Conservation (phyloP, 495 filamentous ascomycete species). For the Daldinia bambusicola region DNA sequence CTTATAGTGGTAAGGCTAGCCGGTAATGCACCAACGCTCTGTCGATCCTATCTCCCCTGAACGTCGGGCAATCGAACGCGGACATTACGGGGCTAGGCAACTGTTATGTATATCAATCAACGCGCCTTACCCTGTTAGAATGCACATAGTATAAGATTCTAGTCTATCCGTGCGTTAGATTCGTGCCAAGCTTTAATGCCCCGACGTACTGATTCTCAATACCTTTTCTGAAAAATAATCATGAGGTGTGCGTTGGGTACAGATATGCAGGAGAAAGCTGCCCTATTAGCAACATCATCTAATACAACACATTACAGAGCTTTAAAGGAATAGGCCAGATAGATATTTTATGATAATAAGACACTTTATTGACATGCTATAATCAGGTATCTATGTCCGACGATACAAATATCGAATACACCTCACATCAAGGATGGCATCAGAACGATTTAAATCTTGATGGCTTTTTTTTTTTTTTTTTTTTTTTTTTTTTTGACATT, state of each 20-base stretch:
- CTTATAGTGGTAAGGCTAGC: background rate
- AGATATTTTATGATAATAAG: too few species aligned
- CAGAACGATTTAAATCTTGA: background rate
- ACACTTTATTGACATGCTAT: background rate
- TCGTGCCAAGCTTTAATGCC: background rate
- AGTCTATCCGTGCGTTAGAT: background rate
- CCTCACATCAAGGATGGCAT: background rate
- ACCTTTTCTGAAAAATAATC: background rate
- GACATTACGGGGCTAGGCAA: constrained; percentile 1
- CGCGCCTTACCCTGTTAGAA: background rate
- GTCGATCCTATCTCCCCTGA: constrained; percentile 8
- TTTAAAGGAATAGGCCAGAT: background rate
- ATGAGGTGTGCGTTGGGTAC: background rate
- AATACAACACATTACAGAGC: background rate
- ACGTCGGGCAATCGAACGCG: background rate
- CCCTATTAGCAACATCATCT: background rate
- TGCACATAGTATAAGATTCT: background rate
- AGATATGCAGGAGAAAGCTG: background rate
- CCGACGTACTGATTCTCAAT: background rate
- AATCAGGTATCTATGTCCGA: background rate
- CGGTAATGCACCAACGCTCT: background rate
- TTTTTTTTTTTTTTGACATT: background rate
- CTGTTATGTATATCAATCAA: background rate
- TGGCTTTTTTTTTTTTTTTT: too few species aligned
- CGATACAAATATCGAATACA: background rate